Evolutionary conservation across 352 stramenopile genomes (phyloP), one percentile per base, ranked within the genome.

Genomic region (Globisporangium polare): DNA sequence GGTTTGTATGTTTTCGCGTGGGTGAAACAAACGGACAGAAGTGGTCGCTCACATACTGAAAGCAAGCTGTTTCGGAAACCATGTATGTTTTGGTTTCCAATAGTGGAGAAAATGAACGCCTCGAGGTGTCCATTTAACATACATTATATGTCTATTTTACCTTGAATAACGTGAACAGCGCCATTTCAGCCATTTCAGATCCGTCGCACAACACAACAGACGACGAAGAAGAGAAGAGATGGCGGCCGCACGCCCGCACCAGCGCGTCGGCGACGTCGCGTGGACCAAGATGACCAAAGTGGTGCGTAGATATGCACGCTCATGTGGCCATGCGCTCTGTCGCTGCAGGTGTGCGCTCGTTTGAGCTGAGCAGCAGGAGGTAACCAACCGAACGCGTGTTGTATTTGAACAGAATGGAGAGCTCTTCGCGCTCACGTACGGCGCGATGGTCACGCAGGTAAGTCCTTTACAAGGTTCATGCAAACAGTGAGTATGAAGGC

Each of bases 351-450:
- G 58, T 18, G 26, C 62, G 29, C 20, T 24, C 2, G 26, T 41
- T n/a, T n/a, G n/a, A n/a, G n/a, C n/a, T n/a, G n/a, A n/a, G n/a
- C n/a, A n/a, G n/a, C n/a, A n/a, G n/a, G n/a, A n/a, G n/a, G n/a
- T n/a, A n/a, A n/a, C n/a, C n/a, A n/a, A n/a, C n/a, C n/a, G n/a
- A n/a, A n/a, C n/a, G n/a, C n/a, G n/a, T 42, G 33, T 15, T 56
- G 50, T 24, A n/a, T 7, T 18, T 27, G 50, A 43, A 42, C 58
- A 70, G 86, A 99, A 99, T 68, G 94, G 95, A n/a, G 97, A 99
- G 77, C 83, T 99, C 35, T 98, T 99, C 64, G 91, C 96, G 39
- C 77, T 99, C 53, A 99, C 96, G 9, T 99, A 99, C 75, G 97
- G 97, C 35, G 93, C 95, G 18, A 88, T 99, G 64, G 93, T 99